Conservation (phyloP, 148 eudicot genomes). For the Suaeda aralocaspica region DNA sequence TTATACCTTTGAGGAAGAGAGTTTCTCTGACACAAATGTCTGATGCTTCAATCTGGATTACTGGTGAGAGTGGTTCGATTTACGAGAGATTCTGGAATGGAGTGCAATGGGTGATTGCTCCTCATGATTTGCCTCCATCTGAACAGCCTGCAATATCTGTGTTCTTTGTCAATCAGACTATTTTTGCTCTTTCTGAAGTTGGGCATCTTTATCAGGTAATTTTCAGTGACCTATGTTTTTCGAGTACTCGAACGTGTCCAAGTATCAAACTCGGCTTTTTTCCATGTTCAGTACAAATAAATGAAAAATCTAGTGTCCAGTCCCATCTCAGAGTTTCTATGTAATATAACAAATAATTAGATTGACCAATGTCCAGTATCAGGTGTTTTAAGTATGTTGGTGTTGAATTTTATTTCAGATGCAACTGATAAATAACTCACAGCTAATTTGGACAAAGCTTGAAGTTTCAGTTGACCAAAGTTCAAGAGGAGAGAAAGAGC, state of each 20-base stretch:
- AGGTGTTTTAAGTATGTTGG: too few species aligned
- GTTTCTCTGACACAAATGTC: slow-evolving; percentile 66
- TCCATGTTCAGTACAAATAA: too few species aligned
- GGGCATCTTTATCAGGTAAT: slow-evolving; percentile 69
- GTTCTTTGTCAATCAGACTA: slow-evolving; percentile 63
- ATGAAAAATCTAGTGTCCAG: too few species aligned
- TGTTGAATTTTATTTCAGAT: slow-evolving; percentile 35
- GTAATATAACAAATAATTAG: too few species aligned
- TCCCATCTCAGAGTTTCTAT: background rate
- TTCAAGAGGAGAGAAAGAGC: slow-evolving; percentile 22
- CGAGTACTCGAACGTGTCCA: background rate
- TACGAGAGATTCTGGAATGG: slow-evolving; percentile 95
- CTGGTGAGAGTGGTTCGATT: slow-evolving; percentile 75
- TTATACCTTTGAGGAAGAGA: slow-evolving; percentile 55
- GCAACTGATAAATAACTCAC: slow-evolving; percentile 60
- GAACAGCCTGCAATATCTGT: slow-evolving; percentile 61
- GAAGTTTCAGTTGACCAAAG: slow-evolving; percentile 24
- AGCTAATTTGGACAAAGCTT: slow-evolving; percentile 63
- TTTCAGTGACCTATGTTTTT: background rate
- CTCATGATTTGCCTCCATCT: slow-evolving; percentile 67
- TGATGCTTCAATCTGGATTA: slow-evolving; percentile 70
- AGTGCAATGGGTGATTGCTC: slow-evolving; percentile 87
- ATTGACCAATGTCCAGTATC: too few species aligned
- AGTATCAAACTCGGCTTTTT: background rate
- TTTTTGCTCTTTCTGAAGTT: slow-evolving; percentile 74